Conservation (phyloP, 345 rosid species). For the Limnanthes douglasii region DNA sequence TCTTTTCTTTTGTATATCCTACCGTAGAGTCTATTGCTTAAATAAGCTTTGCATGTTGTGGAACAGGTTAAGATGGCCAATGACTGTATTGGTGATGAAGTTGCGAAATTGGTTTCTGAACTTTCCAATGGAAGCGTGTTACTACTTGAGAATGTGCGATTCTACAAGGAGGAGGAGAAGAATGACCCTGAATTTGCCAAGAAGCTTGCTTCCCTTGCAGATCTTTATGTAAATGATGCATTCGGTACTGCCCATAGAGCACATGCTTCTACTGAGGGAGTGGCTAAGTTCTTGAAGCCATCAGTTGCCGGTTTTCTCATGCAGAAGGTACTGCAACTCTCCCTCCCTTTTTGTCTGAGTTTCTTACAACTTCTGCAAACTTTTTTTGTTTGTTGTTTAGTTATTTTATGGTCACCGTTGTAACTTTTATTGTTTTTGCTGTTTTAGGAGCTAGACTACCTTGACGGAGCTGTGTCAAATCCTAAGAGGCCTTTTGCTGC, state of each 20-base stretch:
- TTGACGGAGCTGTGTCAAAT: constrained; percentile 81
- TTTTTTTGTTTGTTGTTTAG: constrained; percentile 1
- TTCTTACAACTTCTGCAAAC: not conserved
- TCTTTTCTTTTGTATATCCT: not conserved
- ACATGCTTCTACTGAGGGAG: constrained; percentile 93
- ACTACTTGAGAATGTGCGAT: constrained; percentile 86
- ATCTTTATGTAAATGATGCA: constrained; percentile 82
- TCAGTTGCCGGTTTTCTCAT: constrained; percentile 93
- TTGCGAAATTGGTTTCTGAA: constrained; percentile 51
- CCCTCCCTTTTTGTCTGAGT: not conserved
- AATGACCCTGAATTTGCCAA: constrained; percentile 87
- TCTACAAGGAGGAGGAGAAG: constrained; percentile 92
- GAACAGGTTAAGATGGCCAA: constrained; percentile 70
- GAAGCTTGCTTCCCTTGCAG: constrained; percentile 89
- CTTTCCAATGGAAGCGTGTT: constrained; percentile 62
- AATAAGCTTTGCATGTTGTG: not conserved
- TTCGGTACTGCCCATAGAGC: constrained; percentile 93
- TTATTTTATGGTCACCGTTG: not conserved
- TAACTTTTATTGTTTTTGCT: constrained; percentile 1
- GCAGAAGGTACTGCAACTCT: constrained; percentile 46
- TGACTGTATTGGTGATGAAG: constrained; percentile 77
- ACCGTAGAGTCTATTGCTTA: not conserved
- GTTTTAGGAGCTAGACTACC: constrained; percentile 81
- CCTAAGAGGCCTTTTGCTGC: constrained; percentile 97
- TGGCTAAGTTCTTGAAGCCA: constrained; percentile 70